These are phyloP conservation scores for Lichtheimia ramosa DNA, from an alignment of 371 early-diverging fungal genomes.

Conservation along the genomic window DNA sequence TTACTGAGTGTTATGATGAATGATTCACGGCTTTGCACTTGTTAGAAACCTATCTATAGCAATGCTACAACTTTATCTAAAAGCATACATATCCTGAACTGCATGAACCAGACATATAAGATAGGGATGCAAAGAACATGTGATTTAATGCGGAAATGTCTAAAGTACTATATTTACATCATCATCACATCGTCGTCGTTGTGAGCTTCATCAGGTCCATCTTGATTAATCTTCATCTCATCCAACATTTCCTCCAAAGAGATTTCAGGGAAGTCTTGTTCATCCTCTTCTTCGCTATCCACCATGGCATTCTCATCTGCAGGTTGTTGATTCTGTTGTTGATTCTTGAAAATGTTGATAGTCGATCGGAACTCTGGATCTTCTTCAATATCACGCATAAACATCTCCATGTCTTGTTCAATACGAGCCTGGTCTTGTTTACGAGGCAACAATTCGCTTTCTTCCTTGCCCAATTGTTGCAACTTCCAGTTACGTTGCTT, in stretches of 20 bases:
- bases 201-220: conserved; percentile 39
- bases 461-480: conserved; percentile 84
- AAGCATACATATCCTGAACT: too few species aligned
- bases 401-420: conserved; percentile 84
- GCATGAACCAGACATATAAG: too few species aligned
- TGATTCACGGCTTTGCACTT: too few species aligned
- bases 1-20: too few species aligned
- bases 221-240: conserved; percentile 72
- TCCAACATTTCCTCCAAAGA: conserved; percentile 89
- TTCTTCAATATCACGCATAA: conserved; percentile 95
- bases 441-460: conserved; percentile 76
- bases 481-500: conserved; percentile 90
- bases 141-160: neutral
- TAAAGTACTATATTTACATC: conserved; percentile 15
- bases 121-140: too few species aligned
- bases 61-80: too few species aligned
- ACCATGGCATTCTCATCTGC: conserved; percentile 50
- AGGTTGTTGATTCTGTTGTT: conserved; percentile 25
- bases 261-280: conserved; percentile 91
- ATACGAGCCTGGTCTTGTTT: conserved; percentile 73
- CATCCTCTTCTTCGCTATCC: conserved; percentile 63
- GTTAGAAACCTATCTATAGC: too few species aligned
- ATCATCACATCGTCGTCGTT: conserved; percentile 41
- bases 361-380: conserved; percentile 93
- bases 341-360: conserved; percentile 87